Evolutionary conservation across 2,329 filamentous ascomycete species (phyloP), one percentile per base, ranked within the genome.

Genomic region (Fusarium staphyleae): DNA sequence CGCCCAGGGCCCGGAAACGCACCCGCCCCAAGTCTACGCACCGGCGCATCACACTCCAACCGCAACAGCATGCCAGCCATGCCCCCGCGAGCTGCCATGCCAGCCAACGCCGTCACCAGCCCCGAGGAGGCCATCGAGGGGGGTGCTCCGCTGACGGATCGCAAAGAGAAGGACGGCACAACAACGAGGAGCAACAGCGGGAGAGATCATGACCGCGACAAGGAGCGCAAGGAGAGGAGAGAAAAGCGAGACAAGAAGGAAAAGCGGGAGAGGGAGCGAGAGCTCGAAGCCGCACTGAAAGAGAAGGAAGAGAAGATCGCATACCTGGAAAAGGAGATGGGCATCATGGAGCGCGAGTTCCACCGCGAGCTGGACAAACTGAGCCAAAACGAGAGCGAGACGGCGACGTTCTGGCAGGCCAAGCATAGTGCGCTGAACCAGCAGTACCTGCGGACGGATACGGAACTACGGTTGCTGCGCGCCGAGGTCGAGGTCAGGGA

Each of bases 341-440:
- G 66, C 12, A 69, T 77, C 26, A 81, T 84, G 77, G 79, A 83
- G 66, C 67, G 68, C 48, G 81, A 84, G 65, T 85, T 86, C 66
- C 71, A 74, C 46, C 75, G 75, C 29, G 77, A 84, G 65, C 75
- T 86, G 14, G 80, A 83, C 66, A 75, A 74, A 60, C 75, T 85
- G 14, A 78, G 76, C 63, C 74, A 77, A 67, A 76, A 77, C 66
- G 82, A 86, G 72, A 79, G 76, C 70, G 81, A 85, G 68, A 79
- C 77, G 42, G 75, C 81, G 3, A 76, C 76, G 12, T 84, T 81
- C 66, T 86, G 84, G 82, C 82, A 86, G 70, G 69, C 76, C 36
- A 84, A 83, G 64, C 78, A 84, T 70, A 77, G 77, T 51, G 70
- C 69, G 26, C 69, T 85, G 36, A 78, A 84, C 67, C 78, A 81